Base-by-base conservation (phyloP, 176 grass and related monocot genomes). In the Triticum timopheevii region DNA sequence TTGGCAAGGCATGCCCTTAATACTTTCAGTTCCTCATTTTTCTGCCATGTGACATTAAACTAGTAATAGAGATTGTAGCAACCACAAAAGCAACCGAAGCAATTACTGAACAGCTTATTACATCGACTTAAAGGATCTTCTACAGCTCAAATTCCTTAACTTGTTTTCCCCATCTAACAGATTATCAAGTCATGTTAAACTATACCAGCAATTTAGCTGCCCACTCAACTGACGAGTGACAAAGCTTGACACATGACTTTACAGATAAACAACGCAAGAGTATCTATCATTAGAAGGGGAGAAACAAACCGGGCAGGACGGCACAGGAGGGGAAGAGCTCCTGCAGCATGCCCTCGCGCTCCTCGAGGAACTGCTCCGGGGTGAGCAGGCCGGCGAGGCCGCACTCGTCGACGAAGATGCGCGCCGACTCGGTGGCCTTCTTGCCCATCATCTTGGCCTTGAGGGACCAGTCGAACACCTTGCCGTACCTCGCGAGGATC, bases 381-480 rank as follows among this genome's bases (percentile, higher is more conserved):
- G 96, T 93, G 67, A 98, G 91, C 20, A 98, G 80, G 12, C 93
- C 90, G 2, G 33, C 23, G 31, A 98, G 93, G 28, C 93, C 93
- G 30, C 85, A 92, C 83, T 95, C 93, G 8, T 92, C 83, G 15
- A 98, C 87, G 42, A 95, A 95, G 84, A 93, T 98, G 63, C 66
- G 89, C 15, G 93, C 95, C 13, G 95, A 95, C 71, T 98, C 95
- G 0, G 44, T 30, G 17, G 91, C 89, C 91, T 93, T 98, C 88
- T 93, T 98, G 71, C 95, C 95, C 95, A 98, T 98, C 93, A 98
- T 89, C 93, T 95, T 95, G 31, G 93, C 93, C 91, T 98, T 96
- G 61, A 98, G 89, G n/a, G 90, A 86, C 96, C 96, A 98, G 61
- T 98, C 92, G 50, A 98, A 98, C 67, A 83, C 91, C 90, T 96